Evolutionary conservation across 331 rosid species (phyloP).

Genomic region (Malus hybrid): DNA sequence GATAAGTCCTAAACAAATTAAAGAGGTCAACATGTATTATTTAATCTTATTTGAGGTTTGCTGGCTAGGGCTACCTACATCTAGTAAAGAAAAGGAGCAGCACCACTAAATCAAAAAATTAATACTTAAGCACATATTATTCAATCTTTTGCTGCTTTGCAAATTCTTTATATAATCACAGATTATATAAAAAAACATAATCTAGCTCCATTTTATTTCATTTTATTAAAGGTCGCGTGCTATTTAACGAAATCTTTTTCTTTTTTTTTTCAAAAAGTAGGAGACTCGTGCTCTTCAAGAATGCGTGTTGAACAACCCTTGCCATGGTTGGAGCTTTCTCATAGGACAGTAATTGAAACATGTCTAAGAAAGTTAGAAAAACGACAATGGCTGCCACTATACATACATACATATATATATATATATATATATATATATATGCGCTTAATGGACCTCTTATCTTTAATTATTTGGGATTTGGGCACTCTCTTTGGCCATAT

Average conservation of each 20-base stretch:
- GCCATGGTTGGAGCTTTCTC: slow-evolving; percentile 12
- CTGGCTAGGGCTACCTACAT: not conserved
- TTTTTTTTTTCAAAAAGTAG: not conserved
- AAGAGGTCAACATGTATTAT: slow-evolving; percentile 14
- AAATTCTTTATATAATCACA: not conserved
- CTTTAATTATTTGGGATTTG: slow-evolving; percentile 3
- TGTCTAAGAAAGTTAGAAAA: slow-evolving; percentile 10
- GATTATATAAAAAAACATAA: not conserved
- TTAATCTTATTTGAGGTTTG: not conserved
- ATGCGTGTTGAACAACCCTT: slow-evolving; percentile 4
- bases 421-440: no score
- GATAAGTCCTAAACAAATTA: not conserved
- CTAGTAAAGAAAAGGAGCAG: not conserved
- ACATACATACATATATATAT: not conserved
- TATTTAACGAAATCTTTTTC: slow-evolving; percentile 8
- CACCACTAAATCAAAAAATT: not conserved
- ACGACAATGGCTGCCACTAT: slow-evolving; percentile 31
- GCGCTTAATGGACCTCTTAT: slow-evolving; percentile 16
- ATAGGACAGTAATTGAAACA: slow-evolving; percentile 5
- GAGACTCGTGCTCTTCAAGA: slow-evolving; percentile 3
- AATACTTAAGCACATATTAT: not conserved
- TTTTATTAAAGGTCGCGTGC: slow-evolving; percentile 20
- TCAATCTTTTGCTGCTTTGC: not conserved
- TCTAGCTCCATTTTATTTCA: not conserved
- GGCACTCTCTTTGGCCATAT: not conserved